A percentile compares a stretch with the other conserved stretches of the same genome.
Evolutionary conservation across 345 rosid genomes (phyloP).

Genomic region (Geranium brycei): DNA sequence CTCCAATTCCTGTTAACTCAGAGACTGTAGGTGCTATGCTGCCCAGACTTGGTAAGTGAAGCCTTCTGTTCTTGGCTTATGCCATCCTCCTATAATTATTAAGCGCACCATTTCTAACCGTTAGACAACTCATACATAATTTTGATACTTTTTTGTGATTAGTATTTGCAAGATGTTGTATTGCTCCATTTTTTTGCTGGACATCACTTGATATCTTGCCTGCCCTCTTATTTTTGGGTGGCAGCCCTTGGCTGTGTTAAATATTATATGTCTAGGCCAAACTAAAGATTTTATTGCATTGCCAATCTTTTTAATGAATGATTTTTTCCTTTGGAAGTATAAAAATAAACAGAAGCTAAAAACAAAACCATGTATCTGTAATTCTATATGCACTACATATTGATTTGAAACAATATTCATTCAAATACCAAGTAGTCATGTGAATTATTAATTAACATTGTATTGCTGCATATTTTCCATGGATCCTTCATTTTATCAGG

Average conservation of each 20-base stretch:
- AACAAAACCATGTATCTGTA: neutral
- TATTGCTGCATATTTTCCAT: neutral
- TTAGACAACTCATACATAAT: neutral
- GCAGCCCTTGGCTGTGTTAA: no score
- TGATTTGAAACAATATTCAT: neutral
- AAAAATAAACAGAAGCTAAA: no score
- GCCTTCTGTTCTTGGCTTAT: neutral
- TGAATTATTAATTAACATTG: no score
- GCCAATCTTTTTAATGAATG: no score
- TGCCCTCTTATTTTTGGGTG: no score
- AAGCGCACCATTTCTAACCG: neutral
- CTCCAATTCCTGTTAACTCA: slow-evolving; percentile 58
- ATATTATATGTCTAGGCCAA: no score
- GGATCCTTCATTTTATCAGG: neutral
- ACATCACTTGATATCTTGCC: no score
- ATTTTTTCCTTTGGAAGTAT: no score
- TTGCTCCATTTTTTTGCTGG: neutral
- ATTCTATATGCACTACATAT: no score
- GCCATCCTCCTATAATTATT: neutral
- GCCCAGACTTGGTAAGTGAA: slow-evolving; percentile 77
- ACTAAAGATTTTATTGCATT: no score
- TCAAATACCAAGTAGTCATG: neutral
- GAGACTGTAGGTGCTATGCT: slow-evolving; percentile 91
- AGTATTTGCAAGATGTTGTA: neutral
- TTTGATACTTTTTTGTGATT: neutral